A percentile compares a stretch with the other conserved stretches of the same genome.
These are phyloP conservation scores for Wickerhamiella galacta DNA, from an alignment of 805 yeast genomes.

Conservation along the genomic window DNA sequence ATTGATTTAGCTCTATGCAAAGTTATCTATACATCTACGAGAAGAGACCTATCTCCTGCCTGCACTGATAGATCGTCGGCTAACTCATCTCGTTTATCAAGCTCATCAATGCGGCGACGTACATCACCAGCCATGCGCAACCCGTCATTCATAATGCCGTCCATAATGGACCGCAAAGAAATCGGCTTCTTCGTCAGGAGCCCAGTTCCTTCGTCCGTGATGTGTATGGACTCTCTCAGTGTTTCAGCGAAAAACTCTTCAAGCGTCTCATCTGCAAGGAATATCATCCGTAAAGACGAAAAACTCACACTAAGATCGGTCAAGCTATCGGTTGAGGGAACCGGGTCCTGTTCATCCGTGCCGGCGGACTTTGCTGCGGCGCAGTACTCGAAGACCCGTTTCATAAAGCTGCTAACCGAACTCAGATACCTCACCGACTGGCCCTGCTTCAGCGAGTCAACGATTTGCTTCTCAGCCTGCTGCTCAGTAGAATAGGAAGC, in stretches of 20 bases:
- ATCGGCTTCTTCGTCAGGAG: slow-evolving; percentile 28
- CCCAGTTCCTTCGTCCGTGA: slow-evolving; percentile 32
- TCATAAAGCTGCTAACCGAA: slow-evolving; percentile 75
- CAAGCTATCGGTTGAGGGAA: slow-evolving; percentile 67
- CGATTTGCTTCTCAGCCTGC: slow-evolving; percentile 36
- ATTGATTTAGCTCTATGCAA: not conserved
- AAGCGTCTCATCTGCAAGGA: slow-evolving; percentile 84
- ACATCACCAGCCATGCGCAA: slow-evolving; percentile 81
- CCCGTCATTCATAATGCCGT: slow-evolving; percentile 83
- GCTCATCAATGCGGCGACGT: slow-evolving; percentile 62
- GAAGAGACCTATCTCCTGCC: slow-evolving; percentile 21
- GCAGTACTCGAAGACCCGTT: slow-evolving; percentile 54
- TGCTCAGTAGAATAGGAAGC: slow-evolving; percentile 26
- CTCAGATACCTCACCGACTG: slow-evolving; percentile 44
- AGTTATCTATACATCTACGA: slow-evolving; percentile 15
- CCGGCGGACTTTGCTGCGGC: not conserved
- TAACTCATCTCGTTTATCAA: slow-evolving; percentile 19
- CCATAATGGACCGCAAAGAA: slow-evolving; percentile 67
- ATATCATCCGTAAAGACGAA: slow-evolving; percentile 87
- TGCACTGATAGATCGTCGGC: slow-evolving; percentile 17
- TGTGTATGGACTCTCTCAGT: slow-evolving; percentile 48
- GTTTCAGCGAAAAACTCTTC: slow-evolving; percentile 67
- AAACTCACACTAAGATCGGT: slow-evolving; percentile 36
- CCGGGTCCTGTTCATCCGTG: slow-evolving; percentile 25
- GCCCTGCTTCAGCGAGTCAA: slow-evolving; percentile 13